Conservation (phyloP, 2,329 filamentous ascomycete genomes). For the Aureobasidium pullulans region DNA sequence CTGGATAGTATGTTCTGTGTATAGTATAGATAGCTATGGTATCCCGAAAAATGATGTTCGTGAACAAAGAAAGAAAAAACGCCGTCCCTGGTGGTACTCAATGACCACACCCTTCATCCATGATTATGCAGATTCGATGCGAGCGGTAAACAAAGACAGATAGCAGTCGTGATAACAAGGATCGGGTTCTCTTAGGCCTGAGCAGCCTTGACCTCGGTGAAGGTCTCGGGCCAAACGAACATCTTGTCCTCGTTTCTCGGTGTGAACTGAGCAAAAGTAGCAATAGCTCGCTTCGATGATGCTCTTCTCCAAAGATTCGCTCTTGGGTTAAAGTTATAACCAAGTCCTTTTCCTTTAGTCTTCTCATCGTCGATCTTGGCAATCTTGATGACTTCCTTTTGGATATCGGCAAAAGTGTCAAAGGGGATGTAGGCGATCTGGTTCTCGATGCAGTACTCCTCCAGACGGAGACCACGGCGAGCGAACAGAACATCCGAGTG, state of each 20-base stretch:
- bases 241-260: constrained; percentile 53
- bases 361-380: constrained; percentile 52
- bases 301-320: constrained; percentile 61
- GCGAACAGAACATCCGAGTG: constrained; percentile 63
- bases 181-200: not conserved
- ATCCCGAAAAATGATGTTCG: not conserved
- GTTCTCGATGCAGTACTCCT: constrained; percentile 60
- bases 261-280: constrained; percentile 43
- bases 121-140: constrained; percentile 1
- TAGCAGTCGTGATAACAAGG: no score
- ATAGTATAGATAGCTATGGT: not conserved
- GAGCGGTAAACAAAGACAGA: not conserved
- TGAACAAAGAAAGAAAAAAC: not conserved
- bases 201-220: constrained; percentile 24
- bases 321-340: constrained; percentile 53
- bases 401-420: constrained; percentile 60
- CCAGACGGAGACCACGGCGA: constrained; percentile 54
- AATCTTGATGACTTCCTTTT: constrained; percentile 52
- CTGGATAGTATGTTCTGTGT: no score
- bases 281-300: constrained; percentile 50
- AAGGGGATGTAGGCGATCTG: constrained; percentile 54
- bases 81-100: not conserved
- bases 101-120: not conserved
- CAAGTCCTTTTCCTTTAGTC: constrained; percentile 51
- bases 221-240: constrained; percentile 56